phyloP scores from a whole-genome alignment of 202 grass and related monocot species.

The Thinopyrum obtusiflorum region DNA sequence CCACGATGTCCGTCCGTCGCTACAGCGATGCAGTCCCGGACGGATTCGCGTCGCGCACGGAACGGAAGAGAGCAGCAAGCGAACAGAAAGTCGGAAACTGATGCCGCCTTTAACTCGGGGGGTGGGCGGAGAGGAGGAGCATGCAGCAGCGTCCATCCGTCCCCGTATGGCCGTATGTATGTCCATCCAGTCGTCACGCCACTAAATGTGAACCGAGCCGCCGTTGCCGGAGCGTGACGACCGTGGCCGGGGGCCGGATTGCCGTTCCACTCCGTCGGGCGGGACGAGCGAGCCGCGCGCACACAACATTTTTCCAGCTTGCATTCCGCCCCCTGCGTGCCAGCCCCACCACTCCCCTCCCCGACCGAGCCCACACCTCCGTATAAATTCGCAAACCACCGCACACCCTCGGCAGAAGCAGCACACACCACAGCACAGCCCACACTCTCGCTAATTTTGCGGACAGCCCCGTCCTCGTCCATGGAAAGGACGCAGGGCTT shows the following conservation, averaged over 20 bases:
- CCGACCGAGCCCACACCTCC: conserved; percentile 17
- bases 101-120: not conserved
- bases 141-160: no score
- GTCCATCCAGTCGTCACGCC: not conserved
- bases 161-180: no score
- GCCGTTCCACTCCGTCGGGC: no score
- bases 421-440: not conserved
- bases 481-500: conserved; percentile 87
- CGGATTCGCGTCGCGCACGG: not conserved
- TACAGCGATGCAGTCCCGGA: not conserved
- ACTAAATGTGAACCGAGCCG: not conserved
- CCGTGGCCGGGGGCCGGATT: no score
- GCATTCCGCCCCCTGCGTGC: not conserved
- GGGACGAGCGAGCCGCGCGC: no score
- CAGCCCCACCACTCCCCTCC: not conserved
- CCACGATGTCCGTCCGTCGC: no score
- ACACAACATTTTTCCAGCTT: not conserved
- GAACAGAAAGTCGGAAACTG: not conserved
- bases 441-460: not conserved
- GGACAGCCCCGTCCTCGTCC: not conserved
- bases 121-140: no score
- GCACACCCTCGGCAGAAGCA: not conserved
- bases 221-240: no score
- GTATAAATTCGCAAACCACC: conserved; percentile 41
- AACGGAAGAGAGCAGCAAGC: not conserved